phyloP scores from a whole-genome alignment of 202 grass and related monocot species.

The Elaeis oleifera region DNA sequence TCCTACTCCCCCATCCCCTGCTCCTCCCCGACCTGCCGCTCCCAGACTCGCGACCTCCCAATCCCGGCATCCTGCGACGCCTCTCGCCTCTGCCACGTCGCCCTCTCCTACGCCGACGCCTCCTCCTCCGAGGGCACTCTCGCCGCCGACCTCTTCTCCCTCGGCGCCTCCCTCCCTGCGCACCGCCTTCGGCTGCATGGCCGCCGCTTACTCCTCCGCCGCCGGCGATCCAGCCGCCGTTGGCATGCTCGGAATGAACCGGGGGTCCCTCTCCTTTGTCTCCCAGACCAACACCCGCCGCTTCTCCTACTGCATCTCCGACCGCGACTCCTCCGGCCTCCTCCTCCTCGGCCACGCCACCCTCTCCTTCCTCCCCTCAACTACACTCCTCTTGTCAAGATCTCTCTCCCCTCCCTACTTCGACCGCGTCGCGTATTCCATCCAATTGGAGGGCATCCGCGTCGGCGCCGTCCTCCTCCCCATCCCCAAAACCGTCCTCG shows the following conservation, averaged over 20 bases:
- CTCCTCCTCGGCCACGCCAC: conserved; percentile 75
- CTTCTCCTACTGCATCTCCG: conserved; percentile 99
- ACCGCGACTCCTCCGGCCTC: conserved; percentile 69
- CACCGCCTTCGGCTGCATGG: conserved; percentile 81
- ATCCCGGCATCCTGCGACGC: conserved; percentile 56
- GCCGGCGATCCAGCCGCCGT: conserved; percentile 29
- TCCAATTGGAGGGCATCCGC: conserved; percentile 72
- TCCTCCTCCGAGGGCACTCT: conserved; percentile 79
- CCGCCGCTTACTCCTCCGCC: conserved; percentile 48
- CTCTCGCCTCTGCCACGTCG: conserved; percentile 50
- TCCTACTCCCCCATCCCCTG: conserved; percentile 69
- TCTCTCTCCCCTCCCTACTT: conserved; percentile 67
- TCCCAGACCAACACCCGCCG: conserved; percentile 60
- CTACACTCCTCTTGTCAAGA: conserved; percentile 75
- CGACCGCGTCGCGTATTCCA: conserved; percentile 85
- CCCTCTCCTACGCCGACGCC: conserved; percentile 80
- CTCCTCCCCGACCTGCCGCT: conserved; percentile 52
- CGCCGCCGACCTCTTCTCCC: conserved; percentile 62
- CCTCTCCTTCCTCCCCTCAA: conserved; percentile 80
- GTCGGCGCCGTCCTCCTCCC: conserved; percentile 45
- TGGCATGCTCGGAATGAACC: conserved; percentile 86
- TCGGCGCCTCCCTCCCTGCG: conserved; percentile 47
- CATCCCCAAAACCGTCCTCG: conserved; percentile 52
- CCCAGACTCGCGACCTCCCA: conserved; percentile 47
- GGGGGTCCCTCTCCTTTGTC: conserved; percentile 78